Conservation (phyloP, 192 early-diverging fungal genomes). For the Podila horticola region DNA sequence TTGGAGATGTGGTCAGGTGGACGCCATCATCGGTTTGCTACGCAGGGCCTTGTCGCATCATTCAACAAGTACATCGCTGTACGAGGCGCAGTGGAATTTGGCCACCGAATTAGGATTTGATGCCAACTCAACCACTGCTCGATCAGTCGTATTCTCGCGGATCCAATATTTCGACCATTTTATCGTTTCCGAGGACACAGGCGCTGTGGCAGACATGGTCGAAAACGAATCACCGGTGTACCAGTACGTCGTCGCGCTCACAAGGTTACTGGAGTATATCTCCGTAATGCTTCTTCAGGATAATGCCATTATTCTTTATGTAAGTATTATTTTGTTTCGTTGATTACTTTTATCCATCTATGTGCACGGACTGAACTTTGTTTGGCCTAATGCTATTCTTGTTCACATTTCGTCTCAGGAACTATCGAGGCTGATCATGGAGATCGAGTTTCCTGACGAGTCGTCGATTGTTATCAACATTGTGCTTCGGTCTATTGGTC, state of each 20-base stretch:
- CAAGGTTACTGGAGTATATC: conserved; percentile 50
- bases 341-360: not conserved
- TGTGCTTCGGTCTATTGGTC: conserved; percentile 41
- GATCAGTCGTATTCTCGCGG: conserved; percentile 7
- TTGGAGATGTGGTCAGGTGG: conserved; percentile 47
- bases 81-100: conserved; percentile 36
- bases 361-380: too few species aligned
- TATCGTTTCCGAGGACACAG: conserved; percentile 47
- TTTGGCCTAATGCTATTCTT: not conserved
- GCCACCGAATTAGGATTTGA: conserved; percentile 20
- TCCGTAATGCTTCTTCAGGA: conserved; percentile 46
- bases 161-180: conserved; percentile 45
- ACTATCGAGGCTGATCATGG: conserved; percentile 48
- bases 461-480: conserved; percentile 49
- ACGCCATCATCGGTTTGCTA: conserved; percentile 29
- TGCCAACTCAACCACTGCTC: conserved; percentile 8
- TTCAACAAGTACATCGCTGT: conserved; percentile 6
- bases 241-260: conserved; percentile 46
- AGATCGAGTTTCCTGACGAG: conserved; percentile 36
- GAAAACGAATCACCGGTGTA: conserved; percentile 43
- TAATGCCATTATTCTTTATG: conserved; percentile 47
- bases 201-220: conserved; percentile 31
- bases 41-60: conserved; percentile 10
- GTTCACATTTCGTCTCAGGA: conserved; percentile 19
- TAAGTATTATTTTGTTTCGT: conserved; percentile 6